phyloP scores from a whole-genome alignment of 116 monocot genomes.

The Phalaenopsis hybrid region DNA sequence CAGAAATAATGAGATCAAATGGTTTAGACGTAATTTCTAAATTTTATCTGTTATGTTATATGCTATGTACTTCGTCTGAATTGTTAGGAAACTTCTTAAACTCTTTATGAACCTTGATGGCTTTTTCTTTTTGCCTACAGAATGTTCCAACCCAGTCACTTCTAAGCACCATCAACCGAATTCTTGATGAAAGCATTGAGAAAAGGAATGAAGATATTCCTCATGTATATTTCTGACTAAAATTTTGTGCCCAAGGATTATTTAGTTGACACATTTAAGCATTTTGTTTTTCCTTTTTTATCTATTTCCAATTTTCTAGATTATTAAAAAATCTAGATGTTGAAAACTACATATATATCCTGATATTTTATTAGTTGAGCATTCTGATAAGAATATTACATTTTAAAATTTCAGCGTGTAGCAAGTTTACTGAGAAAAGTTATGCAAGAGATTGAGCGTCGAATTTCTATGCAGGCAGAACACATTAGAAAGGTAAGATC shows the following conservation, averaged over 20 bases:
- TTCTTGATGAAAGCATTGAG: conserved; percentile 82
- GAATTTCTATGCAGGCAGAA: conserved; percentile 75
- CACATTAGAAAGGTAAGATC: conserved; percentile 82
- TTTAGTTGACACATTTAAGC: neutral
- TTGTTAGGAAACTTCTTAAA: neutral
- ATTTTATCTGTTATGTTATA: conserved; percentile 1
- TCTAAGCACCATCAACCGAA: conserved; percentile 52
- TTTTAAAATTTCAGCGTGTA: conserved; percentile 35
- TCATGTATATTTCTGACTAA: conserved; percentile 54
- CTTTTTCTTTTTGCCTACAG: conserved; percentile 21
- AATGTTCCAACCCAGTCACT: conserved; percentile 77
- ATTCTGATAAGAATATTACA: neutral
- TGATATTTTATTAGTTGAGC: neutral
- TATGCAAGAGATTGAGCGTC: conserved; percentile 79
- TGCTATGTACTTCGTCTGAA: neutral
- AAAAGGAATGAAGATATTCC: conserved; percentile 90
- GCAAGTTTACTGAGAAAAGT: conserved; percentile 70
- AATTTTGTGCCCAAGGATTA: neutral
- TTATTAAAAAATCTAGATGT: too few relatives aligned
- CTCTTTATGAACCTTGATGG: neutral
- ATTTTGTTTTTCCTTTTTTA: neutral
- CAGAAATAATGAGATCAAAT: conserved; percentile 77
- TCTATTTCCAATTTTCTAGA: too few relatives aligned
- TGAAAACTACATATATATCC: neutral
- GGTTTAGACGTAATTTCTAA: conserved; percentile 67